Percentiles rank a stretch among this genome's conserved stretches.
Conservation (phyloP, 2,329 filamentous ascomycete genomes). For the Fusarium buharicum region DNA sequence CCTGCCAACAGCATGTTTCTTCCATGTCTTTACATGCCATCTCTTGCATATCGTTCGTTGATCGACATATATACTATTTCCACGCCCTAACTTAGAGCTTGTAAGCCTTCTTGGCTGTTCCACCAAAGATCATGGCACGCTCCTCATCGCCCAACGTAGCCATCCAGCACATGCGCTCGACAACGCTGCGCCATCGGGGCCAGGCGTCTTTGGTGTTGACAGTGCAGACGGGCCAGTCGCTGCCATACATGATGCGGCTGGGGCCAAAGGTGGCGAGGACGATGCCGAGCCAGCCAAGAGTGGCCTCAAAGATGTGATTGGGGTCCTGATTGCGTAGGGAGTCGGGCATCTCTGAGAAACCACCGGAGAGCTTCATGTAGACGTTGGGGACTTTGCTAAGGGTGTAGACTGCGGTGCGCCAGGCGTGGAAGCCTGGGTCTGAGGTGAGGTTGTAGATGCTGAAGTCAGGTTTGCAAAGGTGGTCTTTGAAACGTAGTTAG, state of each 20-base stretch:
- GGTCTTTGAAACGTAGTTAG: conserved; percentile 65
- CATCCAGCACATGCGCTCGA: conserved; percentile 74
- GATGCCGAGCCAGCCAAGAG: conserved; percentile 77
- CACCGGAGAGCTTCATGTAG: conserved; percentile 94
- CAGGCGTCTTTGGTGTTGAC: conserved; percentile 71
- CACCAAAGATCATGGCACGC: conserved; percentile 75
- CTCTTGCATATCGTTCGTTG: background rate
- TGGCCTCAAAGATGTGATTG: conserved; percentile 69
- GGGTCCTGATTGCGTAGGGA: conserved; percentile 60
- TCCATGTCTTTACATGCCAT: background rate
- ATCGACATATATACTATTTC: background rate
- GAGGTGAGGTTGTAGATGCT: conserved; percentile 66
- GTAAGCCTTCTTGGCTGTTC: conserved; percentile 79
- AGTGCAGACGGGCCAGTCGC: conserved; percentile 94
- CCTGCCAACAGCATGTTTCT: background rate
- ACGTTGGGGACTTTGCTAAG: conserved; percentile 72
- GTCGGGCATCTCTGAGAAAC: conserved; percentile 80
- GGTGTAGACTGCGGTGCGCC: conserved; percentile 74
- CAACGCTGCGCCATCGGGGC: conserved; percentile 78
- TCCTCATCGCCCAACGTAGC: conserved; percentile 69
- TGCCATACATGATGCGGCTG: conserved; percentile 84
- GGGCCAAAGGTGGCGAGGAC: conserved; percentile 78
- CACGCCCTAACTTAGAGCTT: conserved; percentile 51
- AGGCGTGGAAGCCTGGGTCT: conserved; percentile 71
- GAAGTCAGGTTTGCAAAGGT: conserved; percentile 89